A percentile compares a stretch with the other conserved stretches of the same genome.
Evolutionary conservation across 345 rosid species (phyloP).

Genomic region (Gynandropsis gynandra): DNA sequence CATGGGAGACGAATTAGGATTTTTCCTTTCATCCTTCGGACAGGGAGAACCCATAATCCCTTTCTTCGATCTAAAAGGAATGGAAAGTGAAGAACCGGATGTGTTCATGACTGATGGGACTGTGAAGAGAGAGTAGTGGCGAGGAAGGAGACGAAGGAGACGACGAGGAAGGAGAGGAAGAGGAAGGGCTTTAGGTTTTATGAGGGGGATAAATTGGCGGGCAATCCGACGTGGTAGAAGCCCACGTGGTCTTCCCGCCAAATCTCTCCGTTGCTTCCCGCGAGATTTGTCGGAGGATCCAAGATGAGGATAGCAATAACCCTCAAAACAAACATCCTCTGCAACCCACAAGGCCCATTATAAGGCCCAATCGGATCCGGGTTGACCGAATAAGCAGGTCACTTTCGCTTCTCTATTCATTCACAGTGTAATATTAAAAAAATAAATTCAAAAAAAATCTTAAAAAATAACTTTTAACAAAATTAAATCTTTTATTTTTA

Average conservation of each 20-base stretch:
- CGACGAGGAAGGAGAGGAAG: neutral
- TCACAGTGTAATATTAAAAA: no score
- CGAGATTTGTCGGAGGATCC: constrained; percentile 9
- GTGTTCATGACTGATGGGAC: constrained; percentile 25
- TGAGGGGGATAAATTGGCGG: constrained; percentile 28
- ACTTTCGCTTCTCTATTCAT: no score
- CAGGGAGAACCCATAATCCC: constrained; percentile 18
- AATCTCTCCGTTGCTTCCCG: constrained; percentile 46
- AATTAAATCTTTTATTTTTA: no score
- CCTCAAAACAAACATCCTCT: neutral
- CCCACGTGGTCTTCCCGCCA: constrained; percentile 54
- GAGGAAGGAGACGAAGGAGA: constrained; percentile 1
- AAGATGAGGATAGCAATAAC: no score
- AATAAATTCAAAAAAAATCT: no score
- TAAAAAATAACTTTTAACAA: no score
- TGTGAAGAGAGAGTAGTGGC: neutral
- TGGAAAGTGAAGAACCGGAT: constrained; percentile 28
- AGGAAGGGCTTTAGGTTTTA: neutral
- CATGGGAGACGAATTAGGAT: constrained; percentile 18
- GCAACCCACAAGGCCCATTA: constrained; percentile 14
- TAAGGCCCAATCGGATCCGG: neutral
- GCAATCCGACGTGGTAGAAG: constrained; percentile 26
- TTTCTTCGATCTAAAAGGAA: constrained; percentile 41
- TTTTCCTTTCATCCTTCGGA: constrained; percentile 8
- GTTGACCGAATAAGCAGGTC: no score